A percentile compares a stretch with the other conserved stretches of the same genome.
These are phyloP conservation scores for Phalaenopsis hybrid DNA, from an alignment of 116 monocot species.

Conservation along the genomic window DNA sequence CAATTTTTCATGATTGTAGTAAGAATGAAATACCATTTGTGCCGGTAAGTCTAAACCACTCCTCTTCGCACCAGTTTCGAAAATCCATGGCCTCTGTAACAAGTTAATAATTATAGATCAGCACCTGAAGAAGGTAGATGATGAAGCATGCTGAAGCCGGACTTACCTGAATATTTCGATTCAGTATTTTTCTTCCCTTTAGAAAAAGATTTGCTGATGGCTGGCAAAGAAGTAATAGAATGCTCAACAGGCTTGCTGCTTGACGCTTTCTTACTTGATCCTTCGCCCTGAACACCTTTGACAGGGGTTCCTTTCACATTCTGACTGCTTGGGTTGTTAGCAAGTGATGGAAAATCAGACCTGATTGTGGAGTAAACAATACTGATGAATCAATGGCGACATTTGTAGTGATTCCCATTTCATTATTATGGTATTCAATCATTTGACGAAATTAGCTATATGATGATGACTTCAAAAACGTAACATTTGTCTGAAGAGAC, in stretches of 20 bases:
- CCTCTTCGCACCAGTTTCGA: conserved; percentile 82
- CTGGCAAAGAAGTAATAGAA: conserved; percentile 27
- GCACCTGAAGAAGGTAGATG: not conserved
- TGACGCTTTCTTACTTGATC: conserved; percentile 29
- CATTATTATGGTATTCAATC: conserved; percentile 1
- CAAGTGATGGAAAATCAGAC: conserved; percentile 48
- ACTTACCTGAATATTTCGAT: conserved; percentile 54
- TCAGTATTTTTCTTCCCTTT: conserved; percentile 43
- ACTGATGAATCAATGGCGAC: not conserved
- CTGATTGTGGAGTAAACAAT: conserved; percentile 18
- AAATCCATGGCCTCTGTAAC: conserved; percentile 82
- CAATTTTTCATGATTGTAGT: not conserved
- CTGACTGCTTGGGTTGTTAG: conserved; percentile 30
- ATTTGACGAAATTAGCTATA: not conserved
- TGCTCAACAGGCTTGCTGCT: conserved; percentile 10
- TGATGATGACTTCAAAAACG: not conserved
- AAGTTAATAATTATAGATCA: not conserved
- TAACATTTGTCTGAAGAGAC: not conserved
- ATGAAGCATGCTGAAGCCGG: not conserved
- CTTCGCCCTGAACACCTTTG: conserved; percentile 23
- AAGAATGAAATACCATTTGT: conserved; percentile 43
- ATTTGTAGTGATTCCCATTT: not conserved
- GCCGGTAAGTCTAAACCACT: conserved; percentile 73
- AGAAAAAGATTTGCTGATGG: conserved; percentile 16
- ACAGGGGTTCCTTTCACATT: conserved; percentile 29